phyloP scores from a whole-genome alignment of 2,329 filamentous ascomycete species.

The Penicillium sp. region DNA sequence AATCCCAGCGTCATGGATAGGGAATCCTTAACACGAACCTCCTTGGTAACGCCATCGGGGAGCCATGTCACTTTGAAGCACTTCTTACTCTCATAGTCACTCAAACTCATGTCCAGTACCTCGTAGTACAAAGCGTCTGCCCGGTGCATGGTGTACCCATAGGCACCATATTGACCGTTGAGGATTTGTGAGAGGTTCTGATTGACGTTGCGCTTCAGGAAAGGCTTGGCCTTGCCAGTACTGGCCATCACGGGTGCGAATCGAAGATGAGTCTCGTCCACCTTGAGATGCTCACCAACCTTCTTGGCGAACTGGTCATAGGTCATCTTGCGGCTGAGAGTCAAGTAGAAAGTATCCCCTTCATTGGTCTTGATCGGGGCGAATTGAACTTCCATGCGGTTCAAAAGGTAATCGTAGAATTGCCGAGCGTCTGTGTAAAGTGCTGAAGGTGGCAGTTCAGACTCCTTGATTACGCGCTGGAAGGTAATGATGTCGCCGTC shows the following conservation, averaged over 20 bases:
- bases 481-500: constrained; percentile 97
- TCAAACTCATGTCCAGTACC: constrained; percentile 87
- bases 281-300: constrained; percentile 72
- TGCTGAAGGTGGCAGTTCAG: constrained; percentile 42
- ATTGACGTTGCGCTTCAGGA: constrained; percentile 70
- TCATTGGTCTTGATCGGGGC: constrained; percentile 57
- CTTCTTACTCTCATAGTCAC: constrained; percentile 92
- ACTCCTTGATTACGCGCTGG: constrained; percentile 61
- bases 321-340: constrained; percentile 79
- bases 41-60: constrained; percentile 86
- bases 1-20: background rate
- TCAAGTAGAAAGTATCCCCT: constrained; percentile 69
- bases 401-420: constrained; percentile 91
- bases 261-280: constrained; percentile 81
- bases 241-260: constrained; percentile 82
- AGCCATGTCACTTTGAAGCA: constrained; percentile 78
- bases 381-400: constrained; percentile 77
- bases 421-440: constrained; percentile 68
- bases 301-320: constrained; percentile 86
- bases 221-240: constrained; percentile 71
- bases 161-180: constrained; percentile 67
- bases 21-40: constrained; percentile 53
- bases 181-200: constrained; percentile 78
- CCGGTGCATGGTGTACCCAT: constrained; percentile 66
- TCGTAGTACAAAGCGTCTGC: constrained; percentile 86